Conservation (phyloP, 1,284 basidiomycete genomes). For the Heterobasidion irregulare region DNA sequence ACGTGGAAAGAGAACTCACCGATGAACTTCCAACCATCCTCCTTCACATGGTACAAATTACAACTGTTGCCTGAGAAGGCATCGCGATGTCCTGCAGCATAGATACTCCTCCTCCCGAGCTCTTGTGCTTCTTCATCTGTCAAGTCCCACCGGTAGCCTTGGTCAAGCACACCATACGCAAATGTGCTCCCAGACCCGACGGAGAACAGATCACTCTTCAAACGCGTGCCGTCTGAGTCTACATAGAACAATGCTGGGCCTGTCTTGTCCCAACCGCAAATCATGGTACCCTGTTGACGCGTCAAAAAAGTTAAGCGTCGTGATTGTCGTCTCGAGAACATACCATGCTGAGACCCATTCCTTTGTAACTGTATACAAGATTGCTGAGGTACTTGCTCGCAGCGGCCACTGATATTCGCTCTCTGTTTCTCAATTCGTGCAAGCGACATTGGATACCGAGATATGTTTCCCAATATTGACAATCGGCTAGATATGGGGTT, state of each 20-base stretch:
- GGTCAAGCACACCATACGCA: constrained; percentile 97
- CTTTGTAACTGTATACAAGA: constrained; percentile 97
- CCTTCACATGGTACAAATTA: constrained; percentile 94
- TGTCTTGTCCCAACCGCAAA: constrained; percentile 99
- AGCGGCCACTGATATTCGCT: constrained; percentile 97
- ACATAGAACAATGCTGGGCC: constrained; percentile 98
- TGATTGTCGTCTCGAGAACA: constrained; percentile 13
- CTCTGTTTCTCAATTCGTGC: constrained; percentile 95
- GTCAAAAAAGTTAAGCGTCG: background rate
- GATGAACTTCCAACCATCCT: constrained; percentile 91
- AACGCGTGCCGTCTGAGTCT: constrained; percentile 92
- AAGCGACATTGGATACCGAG: constrained; percentile 96
- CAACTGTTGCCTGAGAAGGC: constrained; percentile 97
- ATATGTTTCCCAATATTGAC: constrained; percentile 98
- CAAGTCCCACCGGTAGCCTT: constrained; percentile 93
- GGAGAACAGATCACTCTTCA: constrained; percentile 96
- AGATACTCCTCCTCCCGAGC: constrained; percentile 90
- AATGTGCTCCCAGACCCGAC: constrained; percentile 98
- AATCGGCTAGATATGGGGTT: constrained; percentile 55
- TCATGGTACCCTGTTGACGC: constrained; percentile 87
- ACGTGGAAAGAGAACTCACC: constrained; percentile 37
- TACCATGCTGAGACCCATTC: constrained; percentile 98
- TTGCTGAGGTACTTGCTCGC: constrained; percentile 98
- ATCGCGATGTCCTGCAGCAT: constrained; percentile 95
- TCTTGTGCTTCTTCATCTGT: constrained; percentile 94